A percentile compares a stretch with the other conserved stretches of the same genome.
Conservation (phyloP, 2,329 filamentous ascomycete species). For the Colletotrichum higginsianum region DNA sequence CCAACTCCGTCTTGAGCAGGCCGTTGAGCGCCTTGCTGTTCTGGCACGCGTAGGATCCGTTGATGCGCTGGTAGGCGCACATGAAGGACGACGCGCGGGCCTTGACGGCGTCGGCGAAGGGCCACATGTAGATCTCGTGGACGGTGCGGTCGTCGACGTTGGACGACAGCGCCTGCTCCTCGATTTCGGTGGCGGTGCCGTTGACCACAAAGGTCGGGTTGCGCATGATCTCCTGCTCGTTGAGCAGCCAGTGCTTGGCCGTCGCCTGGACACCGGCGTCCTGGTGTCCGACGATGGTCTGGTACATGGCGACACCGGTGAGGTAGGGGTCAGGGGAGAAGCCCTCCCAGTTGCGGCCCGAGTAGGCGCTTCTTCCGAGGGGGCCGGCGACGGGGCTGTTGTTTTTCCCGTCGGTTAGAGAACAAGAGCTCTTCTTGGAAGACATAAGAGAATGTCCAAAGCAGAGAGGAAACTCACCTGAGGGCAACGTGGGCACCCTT, state of each 20-base stretch:
- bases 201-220: constrained; percentile 48
- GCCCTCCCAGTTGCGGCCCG: constrained; percentile 77
- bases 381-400: constrained; percentile 60
- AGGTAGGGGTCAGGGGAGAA: constrained; percentile 77
- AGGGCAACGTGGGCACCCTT: constrained; percentile 83
- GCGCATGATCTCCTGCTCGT: constrained; percentile 54
- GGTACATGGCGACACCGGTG: constrained; percentile 67
- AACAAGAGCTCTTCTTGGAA: not conserved
- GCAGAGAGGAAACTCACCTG: constrained; percentile 9
- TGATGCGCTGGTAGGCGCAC: constrained; percentile 62
- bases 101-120: constrained; percentile 52
- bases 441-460: too few species aligned
- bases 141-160: constrained; percentile 73
- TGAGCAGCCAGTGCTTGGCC: constrained; percentile 57
- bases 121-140: constrained; percentile 64
- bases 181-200: constrained; percentile 47
- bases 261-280: constrained; percentile 56
- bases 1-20: constrained; percentile 64
- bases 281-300: constrained; percentile 53
- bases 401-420: not conserved
- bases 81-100: constrained; percentile 56
- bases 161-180: constrained; percentile 50
- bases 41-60: constrained; percentile 65
- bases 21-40: constrained; percentile 65
- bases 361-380: constrained; percentile 58